Base-by-base conservation (phyloP, 768 basidiomycete genomes). In the Candolleomyces efflorescens region DNA sequence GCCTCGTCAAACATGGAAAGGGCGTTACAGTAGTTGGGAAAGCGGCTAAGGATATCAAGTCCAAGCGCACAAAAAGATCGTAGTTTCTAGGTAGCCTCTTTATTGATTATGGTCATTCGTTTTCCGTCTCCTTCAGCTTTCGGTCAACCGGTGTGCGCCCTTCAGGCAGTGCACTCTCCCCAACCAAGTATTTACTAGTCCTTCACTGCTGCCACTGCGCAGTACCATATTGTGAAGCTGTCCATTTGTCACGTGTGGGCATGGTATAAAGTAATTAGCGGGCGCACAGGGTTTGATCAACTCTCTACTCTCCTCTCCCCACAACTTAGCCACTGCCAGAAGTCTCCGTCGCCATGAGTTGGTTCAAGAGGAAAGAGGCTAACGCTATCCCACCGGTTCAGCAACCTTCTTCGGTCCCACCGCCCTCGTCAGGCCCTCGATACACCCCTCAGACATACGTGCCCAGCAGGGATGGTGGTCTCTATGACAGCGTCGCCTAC, bases 1-100 rank as follows among this genome's bases (percentile, higher is more conserved):
- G 81, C 61, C 80, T 97, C 9, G 86, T 97, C 26, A 94, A 92
- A 68, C 82, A 78, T 27, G 91, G 92, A 1, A 89, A 84, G 67
- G 92, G 94, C 0, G 89, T 94, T 41, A 94, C 92, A 0, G 86
- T 95, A 17, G 82, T 95, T 43, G 94, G 93, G 22, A 95, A 94
- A 71, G 74, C 72, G 62, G 73, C 69, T 58, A 76, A 75, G 65
- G 68, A 71, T 58, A 55, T 67, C 46, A 55, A 64, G 23, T 68
- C 69, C 50, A 72, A 69, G 60, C 73, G 60, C 68, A 66, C 44
- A 63, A 60, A 55, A 60, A 61, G 54, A 56, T 53, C 47, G 58
- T 48, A 60, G 43, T 37, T 20, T 56, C 41, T 41, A 13, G 5
- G 18, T 47, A 51, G 52, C 20, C 13, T 54, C 32, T 32, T 32